Evolutionary conservation across 2,329 filamentous ascomycete genomes (phyloP).

Genomic region (Zasmidium cellare): DNA sequence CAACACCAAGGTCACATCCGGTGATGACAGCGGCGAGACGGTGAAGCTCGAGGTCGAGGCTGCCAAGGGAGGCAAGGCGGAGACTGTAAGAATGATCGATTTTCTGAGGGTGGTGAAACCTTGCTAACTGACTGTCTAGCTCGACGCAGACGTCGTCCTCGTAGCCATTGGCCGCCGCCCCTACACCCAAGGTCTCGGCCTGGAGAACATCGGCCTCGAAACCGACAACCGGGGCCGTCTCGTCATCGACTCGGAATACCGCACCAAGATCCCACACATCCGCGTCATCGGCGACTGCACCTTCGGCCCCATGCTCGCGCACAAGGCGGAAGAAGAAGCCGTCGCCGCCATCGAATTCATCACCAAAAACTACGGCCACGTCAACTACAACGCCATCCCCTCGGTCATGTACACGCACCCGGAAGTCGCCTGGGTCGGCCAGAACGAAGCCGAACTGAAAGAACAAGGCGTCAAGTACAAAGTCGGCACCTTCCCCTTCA

Average conservation of each 20-base stretch:
- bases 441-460: conserved; percentile 96
- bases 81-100: conserved; percentile 66
- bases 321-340: conserved; percentile 98
- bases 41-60: conserved; percentile 85
- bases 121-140: conserved; percentile 49
- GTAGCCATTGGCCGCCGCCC: conserved; percentile 95
- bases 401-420: conserved; percentile 99
- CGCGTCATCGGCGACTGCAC: conserved; percentile 94
- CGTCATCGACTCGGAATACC: conserved; percentile 97
- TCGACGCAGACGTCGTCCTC: conserved; percentile 92
- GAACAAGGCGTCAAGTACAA: conserved; percentile 86
- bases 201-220: conserved; percentile 92
- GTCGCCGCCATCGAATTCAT: conserved; percentile 96
- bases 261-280: conserved; percentile 96
- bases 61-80: conserved; percentile 93
- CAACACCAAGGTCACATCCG: conserved; percentile 88
- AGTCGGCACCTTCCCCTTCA: conserved; percentile 92
- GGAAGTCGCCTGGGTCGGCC: conserved; percentile 97
- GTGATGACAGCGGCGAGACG: conserved; percentile 74
- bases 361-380: conserved; percentile 95
- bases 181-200: conserved; percentile 85
- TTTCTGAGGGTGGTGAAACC: background rate
- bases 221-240: conserved; percentile 90
- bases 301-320: conserved; percentile 92
- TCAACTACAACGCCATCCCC: conserved; percentile 97